Base-by-base conservation (phyloP, 73 alveolate genomes). In the Symbiodinium pilosum region DNA sequence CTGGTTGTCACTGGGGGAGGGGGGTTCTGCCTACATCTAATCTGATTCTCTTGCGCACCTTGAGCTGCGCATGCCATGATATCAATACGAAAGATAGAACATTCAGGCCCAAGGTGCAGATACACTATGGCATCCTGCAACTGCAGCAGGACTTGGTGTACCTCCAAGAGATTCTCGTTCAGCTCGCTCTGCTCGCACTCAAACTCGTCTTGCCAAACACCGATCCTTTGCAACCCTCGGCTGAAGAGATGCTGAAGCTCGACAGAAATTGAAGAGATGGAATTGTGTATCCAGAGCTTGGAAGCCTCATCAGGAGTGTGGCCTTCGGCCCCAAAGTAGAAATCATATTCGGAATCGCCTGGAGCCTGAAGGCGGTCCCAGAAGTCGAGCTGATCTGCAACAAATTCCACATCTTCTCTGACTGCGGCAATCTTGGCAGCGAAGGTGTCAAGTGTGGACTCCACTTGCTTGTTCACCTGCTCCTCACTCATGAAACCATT, bases 321-420 rank as follows among this genome's bases (percentile, higher is more conserved):
- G n/a, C 96, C 96, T 26, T 89, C 96, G 4, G 96, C 96, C 0
- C 96, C 96, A 43, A 89, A 89, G 87, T 69, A 89, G 96, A 89
- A 89, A 39, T 89, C 96, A 24, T 89, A 89, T 52, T 89, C 96
- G 18, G 96, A 84, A 36, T 89, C 96, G 16, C 96, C 96, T 2
- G 96, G 87, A 4, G 96, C 96, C 30, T 21, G 43, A 2, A 89
- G 52, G 1, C 96, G 87, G 39, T 89, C 96, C 32, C 75, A 89
- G 87, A 89, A 89, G 52, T 89, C 96, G 56, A 89, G 41, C 34
- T 89, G 75, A 56, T 89, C 96, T 16, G 73, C 43, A 32, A 89
- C 75, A 64, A 52, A 89, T 24, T 89, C 96, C 69, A 89, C 87
- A 34, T 89, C 96, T 4, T 64, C 96, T 59, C 16, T 4, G 32